Percentiles rank a stretch among this genome's conserved stretches.
phyloP scores from a whole-genome alignment of 345 rosid species.

The Hevea brasiliensis region DNA sequence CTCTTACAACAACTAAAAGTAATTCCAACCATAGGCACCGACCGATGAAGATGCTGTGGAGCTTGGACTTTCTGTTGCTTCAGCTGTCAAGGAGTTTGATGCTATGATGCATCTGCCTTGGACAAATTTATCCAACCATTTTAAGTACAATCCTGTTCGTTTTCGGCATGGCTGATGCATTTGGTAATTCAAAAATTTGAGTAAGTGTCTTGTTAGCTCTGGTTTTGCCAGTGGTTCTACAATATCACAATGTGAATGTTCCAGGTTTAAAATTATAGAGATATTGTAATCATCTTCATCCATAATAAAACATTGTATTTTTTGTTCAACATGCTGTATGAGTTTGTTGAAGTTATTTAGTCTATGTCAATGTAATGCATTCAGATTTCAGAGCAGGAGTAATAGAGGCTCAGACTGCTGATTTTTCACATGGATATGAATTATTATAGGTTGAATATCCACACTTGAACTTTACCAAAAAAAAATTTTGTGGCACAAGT shows the following conservation, averaged over 20 bases:
- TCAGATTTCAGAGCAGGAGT: no score
- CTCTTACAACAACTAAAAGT: constrained; percentile 1
- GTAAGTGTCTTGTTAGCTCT: neutral
- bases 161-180: neutral
- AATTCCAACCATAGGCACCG: constrained; percentile 48
- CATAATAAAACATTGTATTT: neutral
- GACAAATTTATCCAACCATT: constrained; percentile 52
- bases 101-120: constrained; percentile 78
- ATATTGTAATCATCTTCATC: neutral
- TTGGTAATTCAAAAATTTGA: neutral
- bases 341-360: neutral
- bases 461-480: no score
- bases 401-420: no score
- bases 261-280: neutral
- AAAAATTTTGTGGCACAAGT: no score
- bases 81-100: constrained; percentile 62
- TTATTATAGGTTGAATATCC: no score
- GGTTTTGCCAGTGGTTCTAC: neutral
- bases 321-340: neutral
- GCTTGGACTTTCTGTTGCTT: constrained; percentile 67
- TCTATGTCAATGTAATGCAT: no score
- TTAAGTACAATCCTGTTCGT: constrained; percentile 7
- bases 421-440: no score
- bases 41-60: constrained; percentile 73
- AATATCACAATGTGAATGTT: neutral